phyloP scores from a whole-genome alignment of 2,329 filamentous ascomycete genomes.

The Zelopaecilomyces penicillatus region DNA sequence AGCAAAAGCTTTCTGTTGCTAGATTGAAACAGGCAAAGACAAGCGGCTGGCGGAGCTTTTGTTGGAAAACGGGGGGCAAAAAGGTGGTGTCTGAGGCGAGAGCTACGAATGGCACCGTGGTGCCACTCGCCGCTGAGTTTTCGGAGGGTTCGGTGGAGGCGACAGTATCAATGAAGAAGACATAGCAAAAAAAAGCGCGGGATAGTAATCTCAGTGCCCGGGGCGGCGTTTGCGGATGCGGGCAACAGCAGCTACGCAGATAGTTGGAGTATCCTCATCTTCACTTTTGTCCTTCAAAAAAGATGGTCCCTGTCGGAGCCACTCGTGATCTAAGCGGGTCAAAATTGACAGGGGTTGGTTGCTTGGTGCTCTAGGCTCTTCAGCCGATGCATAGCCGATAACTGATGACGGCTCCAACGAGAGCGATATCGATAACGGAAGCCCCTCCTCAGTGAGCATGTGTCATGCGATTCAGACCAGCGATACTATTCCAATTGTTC shows the following conservation, averaged over 20 bases:
- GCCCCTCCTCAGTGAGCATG: too few species aligned
- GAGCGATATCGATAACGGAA: too few species aligned
- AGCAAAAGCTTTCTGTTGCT: constrained; percentile 7
- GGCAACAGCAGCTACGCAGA: not conserved
- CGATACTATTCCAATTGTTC: too few species aligned
- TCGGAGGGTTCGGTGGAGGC: not conserved
- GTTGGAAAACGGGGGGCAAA: too few species aligned
- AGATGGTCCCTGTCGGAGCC: constrained; percentile 7
- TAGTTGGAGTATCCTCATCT: constrained; percentile 5
- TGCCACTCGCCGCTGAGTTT: not conserved
- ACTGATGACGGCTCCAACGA: too few species aligned
- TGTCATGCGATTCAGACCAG: too few species aligned
- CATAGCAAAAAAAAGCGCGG: constrained; percentile 2
- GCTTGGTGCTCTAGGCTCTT: too few species aligned
- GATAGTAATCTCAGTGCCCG: too few species aligned
- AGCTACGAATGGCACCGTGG: constrained; percentile 1
- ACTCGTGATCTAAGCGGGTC: constrained; percentile 6
- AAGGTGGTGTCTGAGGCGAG: not conserved
- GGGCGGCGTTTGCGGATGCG: too few species aligned
- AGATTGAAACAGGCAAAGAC: constrained; percentile 4
- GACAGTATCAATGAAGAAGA: constrained; percentile 1
- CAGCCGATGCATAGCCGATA: too few species aligned
- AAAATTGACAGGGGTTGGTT: not conserved
- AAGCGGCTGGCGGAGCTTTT: too few species aligned
- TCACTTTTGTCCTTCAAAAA: constrained; percentile 8